These are phyloP conservation scores for Dimargaris verticillata DNA, from an alignment of 192 early-diverging fungal genomes.

Conservation along the genomic window DNA sequence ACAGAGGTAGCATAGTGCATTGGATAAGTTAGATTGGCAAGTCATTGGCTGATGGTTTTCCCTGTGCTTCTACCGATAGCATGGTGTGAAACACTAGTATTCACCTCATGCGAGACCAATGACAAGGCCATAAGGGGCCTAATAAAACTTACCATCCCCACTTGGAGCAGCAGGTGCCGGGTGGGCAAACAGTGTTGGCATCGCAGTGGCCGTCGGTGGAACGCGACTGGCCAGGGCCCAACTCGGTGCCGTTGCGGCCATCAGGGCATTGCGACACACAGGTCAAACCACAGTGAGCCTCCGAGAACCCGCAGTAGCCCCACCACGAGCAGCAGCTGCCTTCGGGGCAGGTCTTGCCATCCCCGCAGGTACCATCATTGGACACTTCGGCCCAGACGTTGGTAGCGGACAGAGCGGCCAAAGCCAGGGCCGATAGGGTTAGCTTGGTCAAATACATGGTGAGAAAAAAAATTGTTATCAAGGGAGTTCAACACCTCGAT, in stretches of 20 bases:
- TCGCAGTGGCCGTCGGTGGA: conserved; percentile 7
- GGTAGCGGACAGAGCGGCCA: background rate
- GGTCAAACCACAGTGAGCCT: conserved; percentile 5
- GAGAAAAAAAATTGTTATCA: background rate
- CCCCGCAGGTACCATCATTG: conserved; percentile 2
- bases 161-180: conserved; percentile 10
- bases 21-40: too few relatives aligned
- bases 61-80: too few relatives aligned
- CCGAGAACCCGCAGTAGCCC: conserved; percentile 11
- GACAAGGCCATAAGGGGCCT: too few relatives aligned
- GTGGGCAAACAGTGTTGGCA: background rate
- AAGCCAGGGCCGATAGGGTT: background rate
- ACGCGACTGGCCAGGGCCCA: background rate
- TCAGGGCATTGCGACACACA: conserved; percentile 1
- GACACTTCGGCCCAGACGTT: background rate
- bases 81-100: too few relatives aligned
- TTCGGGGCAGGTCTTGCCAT: conserved; percentile 4
- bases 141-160: background rate
- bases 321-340: conserved; percentile 10
- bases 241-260: background rate
- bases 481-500: background rate
- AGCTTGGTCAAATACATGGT: conserved; percentile 5
- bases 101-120: too few relatives aligned
- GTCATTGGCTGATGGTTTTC: too few relatives aligned
- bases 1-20: too few relatives aligned